Evolutionary conservation across 1,139 yeast species (phyloP), one percentile per base, ranked within the genome.

Genomic region (Yamadazyma atmosphaerica): DNA sequence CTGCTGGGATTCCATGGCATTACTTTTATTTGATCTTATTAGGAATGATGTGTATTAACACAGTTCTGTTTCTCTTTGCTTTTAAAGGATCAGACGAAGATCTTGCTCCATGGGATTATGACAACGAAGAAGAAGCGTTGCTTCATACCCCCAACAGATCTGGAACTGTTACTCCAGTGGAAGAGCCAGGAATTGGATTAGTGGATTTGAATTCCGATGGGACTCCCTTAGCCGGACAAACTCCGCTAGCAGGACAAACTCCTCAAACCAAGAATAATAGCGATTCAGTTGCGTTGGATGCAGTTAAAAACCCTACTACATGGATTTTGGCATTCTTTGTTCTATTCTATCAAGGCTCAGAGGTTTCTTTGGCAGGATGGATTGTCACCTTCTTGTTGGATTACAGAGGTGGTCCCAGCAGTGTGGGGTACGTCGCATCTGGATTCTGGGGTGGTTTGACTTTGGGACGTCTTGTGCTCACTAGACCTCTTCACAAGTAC

Each of bases 401-500:
- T 36, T 78, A 77, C 48, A 67, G 87, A 33, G 63, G 67, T 33
- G 84, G 81, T 1, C 57, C 63, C 37, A 52, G 61, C 3, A 58
- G 72, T 3, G 72, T 74, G 39, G 87, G 88, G 14, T 82, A 81
- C 51, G 82, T 81, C 22, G 77, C 85, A 2, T 77, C 87, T 7
- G 88, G 88, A 0, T 81, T 76, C 49, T 83, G 88, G 89, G 79
- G 73, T 10, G 90, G 89, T 5, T 61, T 83, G 26, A 80, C 87
- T 0, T 27, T 79, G 3, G 88, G 88, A 1, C 57, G 89, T 37
- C 59, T 83, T 21, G 44, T 68, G 5, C 59, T 81, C 21, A 72
- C 79, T 2, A 54, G 68, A 16, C 60, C 63, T 1, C 48, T 72
- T 10, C 74, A 74, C 44, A 61, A 60, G 21, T 46, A 46, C n/a